Conservation (phyloP, 257 asterid species). For the Cynanchum wilfordii region DNA sequence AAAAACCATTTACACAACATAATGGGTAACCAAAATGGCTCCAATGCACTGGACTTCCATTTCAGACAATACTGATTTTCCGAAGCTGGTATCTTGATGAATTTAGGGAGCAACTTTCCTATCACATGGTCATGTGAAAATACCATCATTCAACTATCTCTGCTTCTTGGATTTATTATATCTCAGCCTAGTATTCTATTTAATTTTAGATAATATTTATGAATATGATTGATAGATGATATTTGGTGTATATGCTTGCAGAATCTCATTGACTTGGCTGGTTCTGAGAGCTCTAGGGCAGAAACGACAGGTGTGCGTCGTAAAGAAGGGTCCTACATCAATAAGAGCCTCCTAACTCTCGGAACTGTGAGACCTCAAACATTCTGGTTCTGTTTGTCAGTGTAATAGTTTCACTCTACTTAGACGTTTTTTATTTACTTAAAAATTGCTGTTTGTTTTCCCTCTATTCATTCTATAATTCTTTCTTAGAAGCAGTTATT, state of each 20-base stretch:
- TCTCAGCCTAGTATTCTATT: background rate
- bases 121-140: conserved; percentile 4
- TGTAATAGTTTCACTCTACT: conserved; percentile 24
- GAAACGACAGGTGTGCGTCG: conserved; percentile 90
- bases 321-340: conserved; percentile 96
- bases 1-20: background rate
- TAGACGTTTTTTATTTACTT: conserved; percentile 5
- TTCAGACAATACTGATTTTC: background rate
- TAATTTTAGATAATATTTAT: conserved; percentile 3
- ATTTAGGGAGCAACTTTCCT: background rate
- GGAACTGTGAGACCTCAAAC: conserved; percentile 87
- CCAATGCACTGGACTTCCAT: background rate
- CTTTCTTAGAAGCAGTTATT: background rate
- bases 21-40: background rate
- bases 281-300: conserved; percentile 97
- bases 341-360: conserved; percentile 95
- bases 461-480: background rate
- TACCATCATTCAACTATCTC: conserved; percentile 8
- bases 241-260: conserved; percentile 39
- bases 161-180: conserved; percentile 7
- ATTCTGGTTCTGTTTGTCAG: conserved; percentile 29
- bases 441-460: background rate
- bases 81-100: background rate
- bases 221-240: conserved; percentile 24
- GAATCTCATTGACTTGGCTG: conserved; percentile 99